phyloP scores from a whole-genome alignment of 2,329 filamentous ascomycete species.

The Geosmithia putterillii region DNA sequence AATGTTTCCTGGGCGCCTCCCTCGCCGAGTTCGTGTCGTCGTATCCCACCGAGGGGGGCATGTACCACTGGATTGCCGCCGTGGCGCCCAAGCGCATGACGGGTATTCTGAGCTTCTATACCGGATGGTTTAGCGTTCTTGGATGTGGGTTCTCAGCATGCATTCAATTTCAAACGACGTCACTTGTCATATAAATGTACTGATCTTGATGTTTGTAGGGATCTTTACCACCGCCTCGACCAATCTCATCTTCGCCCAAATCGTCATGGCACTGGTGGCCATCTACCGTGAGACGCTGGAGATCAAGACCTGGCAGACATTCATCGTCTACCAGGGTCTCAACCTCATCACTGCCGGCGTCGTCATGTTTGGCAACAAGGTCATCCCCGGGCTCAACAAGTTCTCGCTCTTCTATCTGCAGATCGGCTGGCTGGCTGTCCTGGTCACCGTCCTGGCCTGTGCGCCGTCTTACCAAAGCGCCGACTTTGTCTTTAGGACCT shows the following conservation, averaged over 20 bases:
- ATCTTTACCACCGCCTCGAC: constrained; percentile 31
- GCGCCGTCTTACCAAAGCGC: constrained; percentile 29
- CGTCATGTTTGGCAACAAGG: constrained; percentile 33
- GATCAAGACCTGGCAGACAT: constrained; percentile 33
- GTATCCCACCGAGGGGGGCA: constrained; percentile 34
- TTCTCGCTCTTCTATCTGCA: constrained; percentile 32
- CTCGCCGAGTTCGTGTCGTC: constrained; percentile 34
- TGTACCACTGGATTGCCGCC: constrained; percentile 38
- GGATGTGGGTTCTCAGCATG: constrained; percentile 24
- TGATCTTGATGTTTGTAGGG: constrained; percentile 14
- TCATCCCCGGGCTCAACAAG: constrained; percentile 28
- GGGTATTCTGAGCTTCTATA: constrained; percentile 27
- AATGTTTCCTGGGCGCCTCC: constrained; percentile 36
- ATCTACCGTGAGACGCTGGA: constrained; percentile 24
- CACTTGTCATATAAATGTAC: too few relatives aligned
- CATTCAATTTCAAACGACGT: too few relatives aligned
- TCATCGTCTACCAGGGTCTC: constrained; percentile 27
- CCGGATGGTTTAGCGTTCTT: constrained; percentile 37
- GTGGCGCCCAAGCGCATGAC: constrained; percentile 26
- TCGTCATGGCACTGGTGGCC: constrained; percentile 26
- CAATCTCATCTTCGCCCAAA: constrained; percentile 28
- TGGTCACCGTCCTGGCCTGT: constrained; percentile 32
- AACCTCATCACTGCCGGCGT: constrained; percentile 29
- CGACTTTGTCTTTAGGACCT: constrained; percentile 38
- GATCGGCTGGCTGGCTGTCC: constrained; percentile 30